A percentile compares a stretch with the other conserved stretches of the same genome.
These are phyloP conservation scores for Circinella umbellata DNA, from an alignment of 371 early-diverging fungal genomes.

Conservation along the genomic window DNA sequence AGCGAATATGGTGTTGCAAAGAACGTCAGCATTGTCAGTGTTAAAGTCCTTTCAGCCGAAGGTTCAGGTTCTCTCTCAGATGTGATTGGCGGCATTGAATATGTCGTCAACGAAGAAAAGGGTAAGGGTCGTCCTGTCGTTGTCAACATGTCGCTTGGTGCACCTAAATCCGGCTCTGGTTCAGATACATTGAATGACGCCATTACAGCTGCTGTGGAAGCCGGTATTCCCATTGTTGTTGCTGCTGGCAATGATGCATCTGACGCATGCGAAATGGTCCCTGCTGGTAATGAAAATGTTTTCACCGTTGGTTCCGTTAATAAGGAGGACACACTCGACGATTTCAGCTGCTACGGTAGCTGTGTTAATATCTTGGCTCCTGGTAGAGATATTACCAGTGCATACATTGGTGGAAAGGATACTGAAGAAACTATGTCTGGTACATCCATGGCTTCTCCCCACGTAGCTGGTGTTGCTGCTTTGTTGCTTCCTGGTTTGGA, in stretches of 20 bases:
- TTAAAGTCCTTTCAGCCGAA: conserved; percentile 77
- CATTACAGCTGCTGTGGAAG: conserved; percentile 48
- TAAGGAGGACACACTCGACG: conserved; percentile 48
- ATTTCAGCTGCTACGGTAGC: conserved; percentile 57
- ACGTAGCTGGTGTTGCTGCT: conserved; percentile 82
- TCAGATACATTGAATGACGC: conserved; percentile 39
- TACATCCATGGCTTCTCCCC: conserved; percentile 83
- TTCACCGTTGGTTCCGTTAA: conserved; percentile 74
- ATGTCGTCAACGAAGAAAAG: conserved; percentile 50
- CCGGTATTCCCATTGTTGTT: conserved; percentile 65
- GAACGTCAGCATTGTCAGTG: conserved; percentile 80
- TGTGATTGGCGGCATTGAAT: conserved; percentile 78
- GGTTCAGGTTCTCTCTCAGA: conserved; percentile 72
- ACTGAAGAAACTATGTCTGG: conserved; percentile 67
- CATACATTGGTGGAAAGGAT: conserved; percentile 36
- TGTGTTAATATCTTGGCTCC: conserved; percentile 71
- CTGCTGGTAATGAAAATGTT: conserved; percentile 65
- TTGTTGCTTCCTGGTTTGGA: conserved; percentile 28
- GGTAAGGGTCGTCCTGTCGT: conserved; percentile 36
- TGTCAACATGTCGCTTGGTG: conserved; percentile 67
- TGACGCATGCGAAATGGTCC: conserved; percentile 72
- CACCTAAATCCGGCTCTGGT: conserved; percentile 21
- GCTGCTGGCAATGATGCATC: conserved; percentile 77
- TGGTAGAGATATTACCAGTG: conserved; percentile 47
- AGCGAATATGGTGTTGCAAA: conserved; percentile 88